Evolutionary conservation across 257 asterid species (phyloP).

Genomic region (Solanum medicagineum): DNA sequence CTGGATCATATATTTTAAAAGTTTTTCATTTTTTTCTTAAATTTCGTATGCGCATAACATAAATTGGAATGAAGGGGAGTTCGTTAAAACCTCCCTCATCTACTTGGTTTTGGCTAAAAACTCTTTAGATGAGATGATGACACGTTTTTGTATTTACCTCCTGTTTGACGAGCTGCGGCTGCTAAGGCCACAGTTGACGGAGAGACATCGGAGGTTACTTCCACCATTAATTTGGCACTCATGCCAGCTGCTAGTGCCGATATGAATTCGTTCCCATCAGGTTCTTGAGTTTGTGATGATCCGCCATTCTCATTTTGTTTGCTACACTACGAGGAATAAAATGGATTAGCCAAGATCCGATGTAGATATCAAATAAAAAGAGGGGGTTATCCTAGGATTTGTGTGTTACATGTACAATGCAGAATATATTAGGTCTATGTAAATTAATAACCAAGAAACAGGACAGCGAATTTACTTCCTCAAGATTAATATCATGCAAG

Average conservation of each 20-base stretch:
- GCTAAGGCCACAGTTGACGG: slow-evolving; percentile 53
- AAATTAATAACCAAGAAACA: neutral
- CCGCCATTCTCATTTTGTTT: slow-evolving; percentile 23
- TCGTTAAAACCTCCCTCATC: neutral
- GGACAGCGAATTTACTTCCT: neutral
- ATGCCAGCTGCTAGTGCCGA: slow-evolving; percentile 52
- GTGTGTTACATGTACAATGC: neutral
- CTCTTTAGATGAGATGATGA: neutral
- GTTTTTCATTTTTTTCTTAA: too few relatives aligned
- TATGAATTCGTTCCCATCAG: slow-evolving; percentile 41
- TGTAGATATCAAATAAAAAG: too few relatives aligned
- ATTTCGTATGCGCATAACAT: too few relatives aligned
- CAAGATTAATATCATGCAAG: neutral
- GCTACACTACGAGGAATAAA: slow-evolving; percentile 14
- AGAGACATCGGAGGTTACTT: slow-evolving; percentile 41
- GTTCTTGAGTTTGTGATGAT: slow-evolving; percentile 13
- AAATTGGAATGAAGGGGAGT: neutral
- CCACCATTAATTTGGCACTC: slow-evolving; percentile 49
- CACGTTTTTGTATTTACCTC: slow-evolving; percentile 18
- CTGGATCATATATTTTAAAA: too few relatives aligned
- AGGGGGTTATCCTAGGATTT: neutral
- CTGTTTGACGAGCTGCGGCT: slow-evolving; percentile 46
- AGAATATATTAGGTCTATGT: neutral
- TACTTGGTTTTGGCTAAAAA: neutral
- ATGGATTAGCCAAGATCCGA: neutral